A percentile compares a stretch with the other conserved stretches of the same genome.
phyloP scores from a whole-genome alignment of 306 rosid species.

The Lupinus albus region DNA sequence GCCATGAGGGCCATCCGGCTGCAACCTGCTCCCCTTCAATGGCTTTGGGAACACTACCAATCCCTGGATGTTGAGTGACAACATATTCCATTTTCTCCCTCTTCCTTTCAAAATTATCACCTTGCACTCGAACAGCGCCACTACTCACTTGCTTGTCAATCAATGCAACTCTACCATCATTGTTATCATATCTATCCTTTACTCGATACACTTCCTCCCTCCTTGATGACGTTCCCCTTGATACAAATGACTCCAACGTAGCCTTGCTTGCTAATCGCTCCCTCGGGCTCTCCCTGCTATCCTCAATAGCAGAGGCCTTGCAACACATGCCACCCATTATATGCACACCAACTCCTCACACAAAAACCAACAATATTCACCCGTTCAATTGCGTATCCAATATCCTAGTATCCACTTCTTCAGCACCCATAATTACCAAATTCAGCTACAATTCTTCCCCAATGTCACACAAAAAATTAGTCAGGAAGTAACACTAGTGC shows the following conservation, averaged over 20 bases:
- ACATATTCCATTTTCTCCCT: slow-evolving; percentile 81
- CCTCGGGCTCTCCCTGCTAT: slow-evolving; percentile 91
- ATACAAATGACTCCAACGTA: slow-evolving; percentile 50
- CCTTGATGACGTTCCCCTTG: slow-evolving; percentile 72
- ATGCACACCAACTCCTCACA: slow-evolving; percentile 48
- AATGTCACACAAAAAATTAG: slow-evolving; percentile 24
- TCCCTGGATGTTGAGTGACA: slow-evolving; percentile 72
- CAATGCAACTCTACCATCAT: slow-evolving; percentile 64
- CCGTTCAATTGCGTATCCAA: slow-evolving; percentile 48
- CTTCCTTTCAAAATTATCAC: slow-evolving; percentile 74
- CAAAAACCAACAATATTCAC: slow-evolving; percentile 57
- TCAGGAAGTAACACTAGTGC: slow-evolving; percentile 13
- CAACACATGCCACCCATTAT: slow-evolving; percentile 85
- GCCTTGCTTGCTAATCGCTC: slow-evolving; percentile 71
- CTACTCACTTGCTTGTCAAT: slow-evolving; percentile 75
- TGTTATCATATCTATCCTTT: slow-evolving; percentile 65
- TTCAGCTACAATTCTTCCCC: slow-evolving; percentile 29
- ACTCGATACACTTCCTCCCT: slow-evolving; percentile 74
- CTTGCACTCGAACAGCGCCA: slow-evolving; percentile 61
- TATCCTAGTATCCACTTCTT: slow-evolving; percentile 45
- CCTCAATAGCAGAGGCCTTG: slow-evolving; percentile 97
- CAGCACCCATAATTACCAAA: slow-evolving; percentile 38
- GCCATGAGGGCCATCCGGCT: slow-evolving; percentile 97
- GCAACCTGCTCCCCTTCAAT: slow-evolving; percentile 93
- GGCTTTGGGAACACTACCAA: slow-evolving; percentile 78